Base-by-base conservation (phyloP, 1,139 yeast species). In the Spathaspora sp. region DNA sequence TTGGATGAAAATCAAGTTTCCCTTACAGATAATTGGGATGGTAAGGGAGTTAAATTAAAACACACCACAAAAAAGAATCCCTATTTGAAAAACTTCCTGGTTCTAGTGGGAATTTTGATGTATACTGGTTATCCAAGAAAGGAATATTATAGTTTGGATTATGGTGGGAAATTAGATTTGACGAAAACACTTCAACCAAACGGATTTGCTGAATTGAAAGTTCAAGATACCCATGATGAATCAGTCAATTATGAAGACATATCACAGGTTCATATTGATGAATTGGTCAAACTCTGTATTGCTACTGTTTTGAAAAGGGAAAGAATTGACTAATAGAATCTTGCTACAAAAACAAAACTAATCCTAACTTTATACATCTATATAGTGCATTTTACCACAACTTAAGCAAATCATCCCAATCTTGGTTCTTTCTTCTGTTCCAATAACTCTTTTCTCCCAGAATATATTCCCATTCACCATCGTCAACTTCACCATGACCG, bases 391-490 rank as follows among this genome's bases (percentile, higher is more conserved):
- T 10, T 23, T 55, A 82, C 88, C 88, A 84, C 44, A 84, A 65
- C 44, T 72, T 64, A 10, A 70, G 53, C 25, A 83, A 58, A 36
- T 70, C 86, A 16, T 68, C 66, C 93, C 93, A 86, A 55, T 84
- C 80, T 7, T 70, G 69, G 4, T 63, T 67, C 53, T 73, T 76
- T 63, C 95, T 80, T 58, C 89, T 78, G 54, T 80, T 81, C 98
- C 97, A 91, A 62, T 91, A 91, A 57, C 88, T 80, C 34, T 76
- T 69, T 1, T 73, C 72, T 0, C 96, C 97, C 17, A 64, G 68
- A 41, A 77, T 77, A 46, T 78, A 76, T 25, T 71, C 75, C 85
- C 90, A 90, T 48, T 80, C 80, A 7, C 80, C 78, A 10, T 68
- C 63, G 43, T 71, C 76, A 1, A 72, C 64, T 7, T 64, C 64